Base-by-base conservation (phyloP, 805 yeast species). In the Metschnikowia dekortorum region DNA sequence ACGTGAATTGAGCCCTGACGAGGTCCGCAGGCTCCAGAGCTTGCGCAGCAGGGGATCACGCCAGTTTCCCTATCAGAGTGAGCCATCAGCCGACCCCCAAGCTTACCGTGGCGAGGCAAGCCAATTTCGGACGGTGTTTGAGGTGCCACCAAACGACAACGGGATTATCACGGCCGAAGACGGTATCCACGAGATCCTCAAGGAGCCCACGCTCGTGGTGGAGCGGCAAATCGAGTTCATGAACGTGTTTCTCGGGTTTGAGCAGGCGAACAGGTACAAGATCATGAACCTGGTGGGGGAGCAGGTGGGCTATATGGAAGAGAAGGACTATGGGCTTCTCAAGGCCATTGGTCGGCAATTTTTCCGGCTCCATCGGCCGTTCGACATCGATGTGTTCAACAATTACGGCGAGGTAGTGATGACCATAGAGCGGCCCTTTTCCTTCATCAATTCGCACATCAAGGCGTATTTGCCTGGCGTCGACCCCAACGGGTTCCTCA, bases 161-260 rank as follows among this genome's bases (percentile, higher is more conserved):
- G 85, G 84, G 1, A 60, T 82, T 18, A 76, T 85, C 26, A 76
- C 79, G 3, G 71, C 71, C 5, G 65, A 75, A 9, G 89, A 86
- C 61, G 84, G 86, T 0, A 75, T 86, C 22, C 78, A 81, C 30
- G 72, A 75, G 39, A 70, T 91, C 6, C 68, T 92, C 38, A 77
- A 78, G 39, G 89, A 89, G 59, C 97, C 97, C 1, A 86, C 92
- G 4, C 66, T 92, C 18, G 89, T 92, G 0, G 81, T 94, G 42
- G 97, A 92, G 62, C 77, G 99, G 50, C 87, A 88, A 62, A 74
- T 94, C 26, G 98, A 94, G 69, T 78, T 85, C 72, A 84, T 89
- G 89, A 91, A 89, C 62, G 74, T 94, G 14, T 78, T 90, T 47
- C 62, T 91, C 10, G 97, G 97, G 1, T 89, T 87, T 60, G 98